Base-by-base conservation (phyloP, 2,329 filamentous ascomycete species). In the Aspergillus caelatus region DNA sequence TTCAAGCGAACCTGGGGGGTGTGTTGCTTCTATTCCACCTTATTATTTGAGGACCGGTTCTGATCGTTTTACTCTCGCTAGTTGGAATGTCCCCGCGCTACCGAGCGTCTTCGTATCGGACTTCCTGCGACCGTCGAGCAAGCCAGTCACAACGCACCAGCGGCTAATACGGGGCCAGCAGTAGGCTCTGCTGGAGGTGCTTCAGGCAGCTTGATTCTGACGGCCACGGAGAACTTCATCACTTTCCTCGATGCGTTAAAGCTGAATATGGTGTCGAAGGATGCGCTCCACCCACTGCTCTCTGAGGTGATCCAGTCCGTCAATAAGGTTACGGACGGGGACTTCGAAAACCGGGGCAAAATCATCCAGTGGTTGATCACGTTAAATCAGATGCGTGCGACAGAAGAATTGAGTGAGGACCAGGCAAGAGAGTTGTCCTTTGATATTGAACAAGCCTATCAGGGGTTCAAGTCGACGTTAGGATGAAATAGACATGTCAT, bases 331-430 rank as follows among this genome's bases (percentile, higher is more conserved):
- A 97, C 94, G 3, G 93, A 96, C 76, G 88, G 90, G 66, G 94
- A 98, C 72, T 99, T 99, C 76, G 94, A 98, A 70, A 94, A 90
- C 75, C 90, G 96, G 69, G 93, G 92, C 71, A 98, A 98, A 85
- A 98, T 99, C 71, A 93, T 99, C 62, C 94, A 97, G 77, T 99
- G 95, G 95, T 85, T 99, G 69, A 99, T 99, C 72, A 91, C 92
- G 8, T 83, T 99, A 67, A 99, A 99, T 76, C 94, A 97, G 80
- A 98, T 99, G 95, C 92, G 92, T 74, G 95, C 94, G 10, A 93
- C 93, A 1, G 94, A 98, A 73, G 93, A 97, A 77, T 79, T 99
- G 70, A 90, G 86, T 70, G 91, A 96, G 72, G 89, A 94, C 62
- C 93, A 97, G 79, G 91, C 91, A 7, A 85, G 94, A 62, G 93